Percentiles rank a stretch among this genome's conserved stretches.
phyloP scores from a whole-genome alignment of 2,329 filamentous ascomycete species.

The Clarireedia hainanense region DNA sequence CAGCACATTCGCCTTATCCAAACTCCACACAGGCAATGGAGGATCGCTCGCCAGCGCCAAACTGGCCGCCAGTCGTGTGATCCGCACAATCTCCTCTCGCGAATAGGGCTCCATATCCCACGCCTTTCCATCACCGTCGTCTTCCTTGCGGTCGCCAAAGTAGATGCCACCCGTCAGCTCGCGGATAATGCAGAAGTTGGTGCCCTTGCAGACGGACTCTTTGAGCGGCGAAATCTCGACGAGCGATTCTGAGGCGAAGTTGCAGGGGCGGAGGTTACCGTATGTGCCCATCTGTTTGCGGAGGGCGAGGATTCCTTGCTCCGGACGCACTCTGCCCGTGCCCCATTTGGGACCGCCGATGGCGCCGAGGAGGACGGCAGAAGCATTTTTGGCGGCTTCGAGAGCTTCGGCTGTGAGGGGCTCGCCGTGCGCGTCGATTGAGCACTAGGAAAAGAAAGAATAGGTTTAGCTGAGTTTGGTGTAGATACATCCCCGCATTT shows the following conservation, averaged over 20 bases:
- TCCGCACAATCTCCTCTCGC: conserved; percentile 76
- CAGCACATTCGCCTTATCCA: conserved; percentile 96
- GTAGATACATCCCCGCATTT: no score
- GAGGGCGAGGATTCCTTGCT: conserved; percentile 83
- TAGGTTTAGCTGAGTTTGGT: neutral
- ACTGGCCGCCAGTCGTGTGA: conserved; percentile 73
- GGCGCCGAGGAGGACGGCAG: conserved; percentile 85
- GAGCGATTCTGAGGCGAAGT: conserved; percentile 82
- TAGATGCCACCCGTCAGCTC: conserved; percentile 92
- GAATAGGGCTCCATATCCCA: conserved; percentile 85
- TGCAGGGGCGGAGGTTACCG: conserved; percentile 92
- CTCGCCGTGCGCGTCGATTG: conserved; percentile 73
- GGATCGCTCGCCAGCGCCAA: conserved; percentile 71
- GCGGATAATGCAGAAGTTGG: conserved; percentile 86
- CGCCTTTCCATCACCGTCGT: conserved; percentile 64
- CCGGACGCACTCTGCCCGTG: conserved; percentile 77
- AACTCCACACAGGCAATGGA: conserved; percentile 70
- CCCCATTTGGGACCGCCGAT: conserved; percentile 98
- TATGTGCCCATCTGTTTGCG: conserved; percentile 92
- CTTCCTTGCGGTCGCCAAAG: conserved; percentile 83
- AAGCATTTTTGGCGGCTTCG: conserved; percentile 70
- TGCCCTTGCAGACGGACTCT: conserved; percentile 73
- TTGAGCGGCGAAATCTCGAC: conserved; percentile 83
- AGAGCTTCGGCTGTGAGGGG: conserved; percentile 81
- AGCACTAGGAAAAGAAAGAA: conserved; percentile 50